Percentiles rank a stretch among this genome's conserved stretches.
Evolutionary conservation across 2,329 filamentous ascomycete genomes (phyloP).

Genomic region (Scedosporium dehoogii): DNA sequence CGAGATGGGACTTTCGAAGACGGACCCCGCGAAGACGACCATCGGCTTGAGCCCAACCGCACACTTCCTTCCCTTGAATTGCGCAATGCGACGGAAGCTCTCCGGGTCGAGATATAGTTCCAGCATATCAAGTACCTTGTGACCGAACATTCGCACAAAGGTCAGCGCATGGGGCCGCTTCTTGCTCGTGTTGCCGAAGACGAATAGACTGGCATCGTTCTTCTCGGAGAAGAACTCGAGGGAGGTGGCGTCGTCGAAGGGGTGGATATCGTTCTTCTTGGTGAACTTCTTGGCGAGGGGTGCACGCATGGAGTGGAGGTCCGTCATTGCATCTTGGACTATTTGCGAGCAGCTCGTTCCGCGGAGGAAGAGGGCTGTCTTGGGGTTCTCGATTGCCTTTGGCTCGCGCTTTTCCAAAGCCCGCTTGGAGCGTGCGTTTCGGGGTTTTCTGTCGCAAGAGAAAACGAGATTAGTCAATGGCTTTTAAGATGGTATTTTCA

Average conservation of each 20-base stretch:
- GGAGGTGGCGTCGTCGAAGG: constrained; percentile 80
- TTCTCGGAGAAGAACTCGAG: constrained; percentile 95
- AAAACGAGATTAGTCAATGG: constrained; percentile 5
- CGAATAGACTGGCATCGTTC: constrained; percentile 80
- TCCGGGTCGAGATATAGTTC: constrained; percentile 76
- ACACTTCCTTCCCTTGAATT: constrained; percentile 69
- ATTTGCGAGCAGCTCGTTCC: constrained; percentile 78
- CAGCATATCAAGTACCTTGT: constrained; percentile 89
- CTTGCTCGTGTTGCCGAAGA: constrained; percentile 81
- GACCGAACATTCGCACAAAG: constrained; percentile 69
- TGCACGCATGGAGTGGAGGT: constrained; percentile 75
- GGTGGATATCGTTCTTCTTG: constrained; percentile 94
- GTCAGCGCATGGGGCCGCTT: constrained; percentile 92
- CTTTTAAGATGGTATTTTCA: constrained; percentile 8
- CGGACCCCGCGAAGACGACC: constrained; percentile 80
- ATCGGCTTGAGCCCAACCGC: constrained; percentile 80
- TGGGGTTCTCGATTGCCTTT: constrained; percentile 81
- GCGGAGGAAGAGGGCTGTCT: constrained; percentile 80
- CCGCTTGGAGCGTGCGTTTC: constrained; percentile 81
- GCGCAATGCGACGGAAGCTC: constrained; percentile 56
- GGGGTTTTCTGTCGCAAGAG: constrained; percentile 38
- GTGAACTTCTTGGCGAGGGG: constrained; percentile 82
- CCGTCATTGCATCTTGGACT: constrained; percentile 72
- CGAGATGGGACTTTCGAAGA: constrained; percentile 72
- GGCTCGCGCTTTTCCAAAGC: constrained; percentile 89